Base-by-base conservation (phyloP, 129 eudicot genomes). In the Flaveria sonorensis region DNA sequence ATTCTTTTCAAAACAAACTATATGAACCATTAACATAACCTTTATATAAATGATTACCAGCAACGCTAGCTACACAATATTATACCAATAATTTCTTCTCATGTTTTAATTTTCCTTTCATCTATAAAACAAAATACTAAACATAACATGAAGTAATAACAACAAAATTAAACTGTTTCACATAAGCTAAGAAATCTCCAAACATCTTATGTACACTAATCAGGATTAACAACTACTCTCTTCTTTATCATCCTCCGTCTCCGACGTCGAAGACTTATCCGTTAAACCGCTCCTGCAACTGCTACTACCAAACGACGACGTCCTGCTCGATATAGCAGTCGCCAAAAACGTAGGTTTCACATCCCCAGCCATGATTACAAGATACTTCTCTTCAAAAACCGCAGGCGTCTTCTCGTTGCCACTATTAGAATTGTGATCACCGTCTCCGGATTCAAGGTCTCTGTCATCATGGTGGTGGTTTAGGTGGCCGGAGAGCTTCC, bases 301-400 rank as follows among this genome's bases (percentile, higher is more conserved):
- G n/a, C 82, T 77, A 23, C 88, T 84, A 7, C 88, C 81, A 70
- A 89, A 84, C 65, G 86, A 80, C 7, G 81, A 73, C 8, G 82
- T 68, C 60, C 81, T 73, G 66, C 90, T 85, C 9, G 84, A 81
- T 73, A 79, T 47, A 0, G 96, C 81, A 5, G 92, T 89, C 2
- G 92, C 96, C 66, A 89, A 61, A 55, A 67, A 89, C 15, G 92
- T 83, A 0, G 92, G 96, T 39, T 78, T 85, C 11, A 55, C 86
- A 18, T 89, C 83, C 0, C 96, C 92, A 0, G 92, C 92, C 96
- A 87, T 87, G 51, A 89, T 89, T 36, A 89, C 92, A 12, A 89
- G 53, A 56, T 73, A 84, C 78, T 87, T 85, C 77, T 86, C 87
- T 48, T 84, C 95, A 21, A 77, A 65, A 55, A 80, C 83, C 32